Evolutionary conservation across 1,284 basidiomycete species (phyloP).

Genomic region (Boletus semigastroideus): DNA sequence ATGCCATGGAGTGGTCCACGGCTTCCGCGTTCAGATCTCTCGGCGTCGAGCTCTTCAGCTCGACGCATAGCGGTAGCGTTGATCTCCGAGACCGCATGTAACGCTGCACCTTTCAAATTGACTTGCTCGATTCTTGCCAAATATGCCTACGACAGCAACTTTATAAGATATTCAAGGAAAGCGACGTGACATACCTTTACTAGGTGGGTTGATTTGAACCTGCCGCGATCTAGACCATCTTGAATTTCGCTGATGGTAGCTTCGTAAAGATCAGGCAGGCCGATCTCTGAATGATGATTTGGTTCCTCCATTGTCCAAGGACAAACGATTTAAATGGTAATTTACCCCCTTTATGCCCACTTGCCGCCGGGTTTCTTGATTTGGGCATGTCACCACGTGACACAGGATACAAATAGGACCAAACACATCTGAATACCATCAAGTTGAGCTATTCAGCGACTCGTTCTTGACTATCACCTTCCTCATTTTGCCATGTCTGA

Average conservation of each 20-base stretch:
- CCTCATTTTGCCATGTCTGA: slow-evolving; percentile 54
- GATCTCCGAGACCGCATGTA: slow-evolving; percentile 62
- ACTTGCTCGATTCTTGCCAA: slow-evolving; percentile 71
- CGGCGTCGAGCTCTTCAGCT: slow-evolving; percentile 55
- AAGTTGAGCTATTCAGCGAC: slow-evolving; percentile 12
- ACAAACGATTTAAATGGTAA: slow-evolving; percentile 1
- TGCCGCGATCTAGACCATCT: slow-evolving; percentile 17
- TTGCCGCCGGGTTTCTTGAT: slow-evolving; percentile 3
- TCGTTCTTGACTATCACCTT: slow-evolving; percentile 1
- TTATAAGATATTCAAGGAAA: background rate
- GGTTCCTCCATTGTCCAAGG: background rate
- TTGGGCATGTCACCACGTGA: slow-evolving; percentile 13
- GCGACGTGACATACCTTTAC: slow-evolving; percentile 16
- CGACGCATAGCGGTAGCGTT: slow-evolving; percentile 56
- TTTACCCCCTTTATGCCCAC: background rate
- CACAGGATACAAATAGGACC: slow-evolving; percentile 18
- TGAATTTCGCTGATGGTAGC: slow-evolving; percentile 32
- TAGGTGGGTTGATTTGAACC: slow-evolving; percentile 26
- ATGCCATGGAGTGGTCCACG: slow-evolving; percentile 67
- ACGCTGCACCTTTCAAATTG: slow-evolving; percentile 58
- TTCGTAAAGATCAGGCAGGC: slow-evolving; percentile 32
- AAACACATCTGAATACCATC: background rate
- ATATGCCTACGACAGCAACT: slow-evolving; percentile 49
- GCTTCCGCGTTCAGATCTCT: slow-evolving; percentile 45
- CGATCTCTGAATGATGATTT: slow-evolving; percentile 7